Evolutionary conservation across 164 flowering plant genomes (phyloP).

Genomic region (Malania oleifera): DNA sequence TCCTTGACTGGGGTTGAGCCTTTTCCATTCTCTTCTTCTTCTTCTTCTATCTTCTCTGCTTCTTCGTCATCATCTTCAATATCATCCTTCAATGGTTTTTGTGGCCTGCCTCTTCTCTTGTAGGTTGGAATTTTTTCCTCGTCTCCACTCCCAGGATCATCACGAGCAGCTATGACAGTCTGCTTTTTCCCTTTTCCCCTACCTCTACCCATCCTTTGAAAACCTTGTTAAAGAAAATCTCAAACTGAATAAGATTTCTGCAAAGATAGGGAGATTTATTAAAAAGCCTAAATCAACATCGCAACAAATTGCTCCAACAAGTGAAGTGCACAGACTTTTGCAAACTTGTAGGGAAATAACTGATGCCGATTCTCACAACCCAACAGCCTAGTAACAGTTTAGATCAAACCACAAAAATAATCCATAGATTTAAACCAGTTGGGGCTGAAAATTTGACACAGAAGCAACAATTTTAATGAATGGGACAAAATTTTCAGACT

Average conservation of each 20-base stretch:
- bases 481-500: background rate
- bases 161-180: slow-evolving; percentile 34
- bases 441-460: background rate
- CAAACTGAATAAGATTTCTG: slow-evolving; percentile 22
- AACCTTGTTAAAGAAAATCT: slow-evolving; percentile 11
- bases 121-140: slow-evolving; percentile 61
- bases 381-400: background rate
- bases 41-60: slow-evolving; percentile 41
- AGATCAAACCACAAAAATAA: slow-evolving; percentile 1
- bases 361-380: background rate
- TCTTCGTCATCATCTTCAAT: slow-evolving; percentile 48
- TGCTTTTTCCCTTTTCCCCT: slow-evolving; percentile 76
- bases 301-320: background rate
- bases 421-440: background rate
- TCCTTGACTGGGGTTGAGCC: slow-evolving; percentile 27
- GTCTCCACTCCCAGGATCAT: slow-evolving; percentile 68
- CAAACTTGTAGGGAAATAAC: background rate
- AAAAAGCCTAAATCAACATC: slow-evolving; percentile 5
- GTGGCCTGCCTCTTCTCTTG: slow-evolving; percentile 81
- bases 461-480: background rate
- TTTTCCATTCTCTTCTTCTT: slow-evolving; percentile 37
- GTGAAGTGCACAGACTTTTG: background rate
- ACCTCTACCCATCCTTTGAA: slow-evolving; percentile 62
- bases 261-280: slow-evolving; percentile 10
- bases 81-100: slow-evolving; percentile 59